Base-by-base conservation (phyloP, 805 yeast genomes). In the Ogataea ramenticola region DNA sequence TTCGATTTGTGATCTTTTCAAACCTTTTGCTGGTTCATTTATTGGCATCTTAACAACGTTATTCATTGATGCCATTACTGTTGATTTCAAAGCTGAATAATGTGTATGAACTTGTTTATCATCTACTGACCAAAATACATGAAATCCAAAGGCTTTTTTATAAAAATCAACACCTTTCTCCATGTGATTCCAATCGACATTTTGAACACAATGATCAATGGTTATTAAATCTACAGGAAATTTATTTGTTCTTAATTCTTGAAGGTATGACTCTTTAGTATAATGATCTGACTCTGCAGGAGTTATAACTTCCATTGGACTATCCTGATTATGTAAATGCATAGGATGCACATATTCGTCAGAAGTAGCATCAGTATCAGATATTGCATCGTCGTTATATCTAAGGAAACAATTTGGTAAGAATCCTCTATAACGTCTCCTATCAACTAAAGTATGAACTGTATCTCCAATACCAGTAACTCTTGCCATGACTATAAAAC, bases 201-300 rank as follows among this genome's bases (percentile, higher is more conserved):
- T 86, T 50, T 83, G 90, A 17, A 87, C 96, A 55, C 87, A 80
- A 55, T 86, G 96, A 61, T 86, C 96, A 47, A 87, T 74, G 5
- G 57, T 53, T 1, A 52, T 53, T 34, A 82, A 61, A 0, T 59
- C 47, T 16, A 77, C 58, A n/a, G 61, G 12, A 9, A 9, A 14
- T n/a, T n/a, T n/a, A n/a, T n/a, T n/a, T n/a, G n/a, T n/a, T n/a
- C n/a, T n/a, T n/a, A n/a, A n/a, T n/a, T n/a, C n/a, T n/a, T n/a
- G n/a, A n/a, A n/a, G n/a, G n/a, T n/a, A n/a, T n/a, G n/a, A n/a
- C n/a, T n/a, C n/a, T n/a, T n/a, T n/a, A n/a, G n/a, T n/a, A n/a
- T n/a, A n/a, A n/a, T n/a, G n/a, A n/a, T n/a, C n/a, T n/a, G n/a
- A n/a, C n/a, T n/a, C n/a, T n/a, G n/a, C n/a, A n/a, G n/a, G n/a